These are phyloP conservation scores for Boletus sp. DNA, from an alignment of 768 basidiomycete species.

Conservation along the genomic window DNA sequence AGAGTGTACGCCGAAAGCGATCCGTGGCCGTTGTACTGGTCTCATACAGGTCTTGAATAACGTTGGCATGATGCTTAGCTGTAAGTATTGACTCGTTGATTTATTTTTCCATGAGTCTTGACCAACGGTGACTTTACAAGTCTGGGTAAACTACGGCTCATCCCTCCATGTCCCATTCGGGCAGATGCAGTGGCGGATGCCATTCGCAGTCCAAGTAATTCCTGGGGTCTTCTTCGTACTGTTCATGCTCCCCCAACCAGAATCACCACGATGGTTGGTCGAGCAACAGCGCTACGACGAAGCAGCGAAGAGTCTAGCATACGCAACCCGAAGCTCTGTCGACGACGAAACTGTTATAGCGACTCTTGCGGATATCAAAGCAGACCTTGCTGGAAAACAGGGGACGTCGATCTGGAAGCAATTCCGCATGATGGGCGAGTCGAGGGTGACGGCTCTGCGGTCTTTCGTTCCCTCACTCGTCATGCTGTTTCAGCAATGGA, in stretches of 20 bases:
- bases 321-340: slow-evolving; percentile 26
- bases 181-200: slow-evolving; percentile 52
- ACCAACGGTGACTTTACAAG: slow-evolving; percentile 20
- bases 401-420: slow-evolving; percentile 34
- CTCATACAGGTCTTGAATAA: slow-evolving; percentile 35
- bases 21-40: slow-evolving; percentile 51
- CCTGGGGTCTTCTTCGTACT: slow-evolving; percentile 49
- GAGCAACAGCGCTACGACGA: slow-evolving; percentile 42
- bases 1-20: slow-evolving; percentile 45
- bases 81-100: slow-evolving; percentile 15
- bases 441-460: slow-evolving; percentile 39
- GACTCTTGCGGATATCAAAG: slow-evolving; percentile 46
- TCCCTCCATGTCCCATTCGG: slow-evolving; percentile 34
- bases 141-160: slow-evolving; percentile 48
- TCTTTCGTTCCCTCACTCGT: slow-evolving; percentile 45
- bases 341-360: slow-evolving; percentile 35
- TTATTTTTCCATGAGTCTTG: not conserved
- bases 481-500: slow-evolving; percentile 50
- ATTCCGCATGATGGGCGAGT: slow-evolving; percentile 43
- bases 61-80: slow-evolving; percentile 35
- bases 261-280: slow-evolving; percentile 57
- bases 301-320: slow-evolving; percentile 41
- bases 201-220: slow-evolving; percentile 49
- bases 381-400: slow-evolving; percentile 44
- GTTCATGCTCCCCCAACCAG: slow-evolving; percentile 47